Base-by-base conservation (phyloP, 495 filamentous ascomycete genomes). In the Daldinia vernicosa region DNA sequence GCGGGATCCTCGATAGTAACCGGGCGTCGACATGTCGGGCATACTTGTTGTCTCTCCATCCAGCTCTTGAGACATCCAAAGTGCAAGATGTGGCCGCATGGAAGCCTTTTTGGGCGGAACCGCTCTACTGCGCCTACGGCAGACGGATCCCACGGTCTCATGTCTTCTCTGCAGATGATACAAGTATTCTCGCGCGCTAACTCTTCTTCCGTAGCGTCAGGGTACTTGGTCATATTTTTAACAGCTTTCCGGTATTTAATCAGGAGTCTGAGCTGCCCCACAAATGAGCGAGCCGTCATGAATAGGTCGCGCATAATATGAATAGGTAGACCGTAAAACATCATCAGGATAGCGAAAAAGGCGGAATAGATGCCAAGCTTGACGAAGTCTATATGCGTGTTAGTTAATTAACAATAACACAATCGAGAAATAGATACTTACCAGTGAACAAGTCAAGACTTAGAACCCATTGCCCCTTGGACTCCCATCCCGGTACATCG, bases 31-130 rank as follows among this genome's bases (percentile, higher is more conserved):
- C 95, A 99, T 3, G 95, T 98, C 11, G 95, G 95, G 78, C 95
- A 99, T 24, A 95, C 94, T 78, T 98, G 96, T 78, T 99, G 95
- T 60, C 95, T 89, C 81, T 98, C 95, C n/a, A 99, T 83, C 95
- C 95, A 99, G 77, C 95, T 96, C 75, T 93, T 90, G 50, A 99
- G 87, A 75, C 95, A 99, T 19, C 93, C 89, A 69, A 97, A 93
- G 79, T 99, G 95, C 33, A 99, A 81, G 52, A 98, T 94, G 77
- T 99, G 95, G 2, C 95, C 94, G 77, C 95, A 99, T 0, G 95
- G 95, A 9, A 99, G 87, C 80, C 96, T 97, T 81, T 98, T 99
- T 11, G 96, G 91, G 47, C 96, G 89, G 30, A 89, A 89, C 39
- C 95, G 87, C 74, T 98, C 93, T 64, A 95, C 90, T 28, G 87